Evolutionary conservation across 305 asterid species (phyloP), one percentile per base, ranked within the genome.

Genomic region (Fraxinus platypoda): DNA sequence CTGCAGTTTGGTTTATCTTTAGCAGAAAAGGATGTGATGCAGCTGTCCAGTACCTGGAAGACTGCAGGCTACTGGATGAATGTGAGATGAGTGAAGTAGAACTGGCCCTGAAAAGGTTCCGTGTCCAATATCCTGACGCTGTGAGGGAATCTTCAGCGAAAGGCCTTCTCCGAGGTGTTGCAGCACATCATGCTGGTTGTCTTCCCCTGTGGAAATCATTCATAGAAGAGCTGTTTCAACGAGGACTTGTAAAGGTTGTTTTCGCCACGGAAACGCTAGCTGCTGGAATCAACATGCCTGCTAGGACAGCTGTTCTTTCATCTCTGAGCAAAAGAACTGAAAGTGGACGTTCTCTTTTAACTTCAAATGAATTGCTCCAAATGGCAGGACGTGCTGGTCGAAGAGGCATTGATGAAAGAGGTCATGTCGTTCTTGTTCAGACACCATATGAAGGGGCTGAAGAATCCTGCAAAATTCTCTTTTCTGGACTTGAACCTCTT

Each of bases 301-400:
- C 99, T 26, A 89, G 99, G 88, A 94, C 99, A 86, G 97, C 99
- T 77, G 95, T 97, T 80, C 90, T 97, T 87, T 94, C 99, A 79
- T 89, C 97, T 85, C 95, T 97, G 87, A 92, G 94, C 94, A 97
- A 94, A 91, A 92, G 97, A 88, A 91, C 88, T 75, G 98, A 95
- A 74, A 94, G 93, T 90, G 98, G 98, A 11, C 97, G 92, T 82
- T 87, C 92, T 21, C 92, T 90, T 43, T 88, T 96, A 80, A 93
- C 85, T 84, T 89, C 99, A 80, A 97, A 97, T 78, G 98, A 94
- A 76, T 89, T 97, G 88, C 92, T 97, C 77, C 99, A 97, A 89
- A 97, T 97, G 98, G 99, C 99, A 66, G 99, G 99, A 11, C 98
- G 99, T 76, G 97, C 99, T 78, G 99, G 99, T 68, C 98, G 99